phyloP scores from a whole-genome alignment of 306 rosid species.

The Lathyrus sativus region DNA sequence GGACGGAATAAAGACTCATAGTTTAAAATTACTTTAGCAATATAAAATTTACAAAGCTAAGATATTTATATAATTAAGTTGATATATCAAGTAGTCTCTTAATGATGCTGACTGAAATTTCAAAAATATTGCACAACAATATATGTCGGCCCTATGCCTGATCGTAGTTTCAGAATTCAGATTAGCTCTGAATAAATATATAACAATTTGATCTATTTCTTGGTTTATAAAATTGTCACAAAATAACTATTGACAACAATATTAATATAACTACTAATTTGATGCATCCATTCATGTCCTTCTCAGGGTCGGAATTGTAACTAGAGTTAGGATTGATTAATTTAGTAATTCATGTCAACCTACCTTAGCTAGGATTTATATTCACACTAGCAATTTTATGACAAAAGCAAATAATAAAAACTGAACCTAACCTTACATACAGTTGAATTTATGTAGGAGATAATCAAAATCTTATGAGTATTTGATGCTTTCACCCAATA shows the following conservation, averaged over 20 bases:
- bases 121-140: conserved; percentile 9
- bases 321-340: not conserved
- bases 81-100: conserved; percentile 26
- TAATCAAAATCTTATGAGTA: not conserved
- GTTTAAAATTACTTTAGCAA: not conserved
- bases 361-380: not conserved
- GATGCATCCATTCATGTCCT: conserved; percentile 3
- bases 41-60: not conserved
- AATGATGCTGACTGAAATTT: conserved; percentile 30
- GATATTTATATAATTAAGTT: not conserved
- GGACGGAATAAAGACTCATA: not conserved
- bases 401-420: no score
- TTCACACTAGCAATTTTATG: no score
- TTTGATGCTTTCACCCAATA: not conserved
- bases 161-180: conserved; percentile 2
- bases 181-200: conserved; percentile 33
- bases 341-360: not conserved
- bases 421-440: no score
- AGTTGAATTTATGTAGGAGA: no score
- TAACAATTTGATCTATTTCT: conserved; percentile 8
- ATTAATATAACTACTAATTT: not conserved
- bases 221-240: conserved; percentile 16
- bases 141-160: conserved; percentile 23
- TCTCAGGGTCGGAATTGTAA: not conserved
- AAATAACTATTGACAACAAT: not conserved